Conservation (phyloP, 2,329 filamentous ascomycete species). For the Didymella pomorum region DNA sequence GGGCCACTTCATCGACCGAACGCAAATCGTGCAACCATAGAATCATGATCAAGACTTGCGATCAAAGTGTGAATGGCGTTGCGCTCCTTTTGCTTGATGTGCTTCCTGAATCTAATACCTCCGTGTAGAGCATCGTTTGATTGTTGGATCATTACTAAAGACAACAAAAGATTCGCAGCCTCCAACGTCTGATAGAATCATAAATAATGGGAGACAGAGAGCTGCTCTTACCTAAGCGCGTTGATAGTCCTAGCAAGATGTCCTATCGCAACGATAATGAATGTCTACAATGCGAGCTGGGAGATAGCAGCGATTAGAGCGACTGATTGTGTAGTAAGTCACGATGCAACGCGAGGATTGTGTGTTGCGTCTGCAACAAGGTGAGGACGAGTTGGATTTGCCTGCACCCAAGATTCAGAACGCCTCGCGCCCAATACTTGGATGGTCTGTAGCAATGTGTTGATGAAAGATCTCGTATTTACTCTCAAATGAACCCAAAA, state of each 20-base stretch:
- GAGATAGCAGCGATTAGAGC: not conserved
- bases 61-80: not conserved
- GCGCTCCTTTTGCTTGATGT: not conserved
- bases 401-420: not conserved
- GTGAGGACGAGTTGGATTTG: not conserved
- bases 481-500: slow-evolving; percentile 31
- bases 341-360: too few species aligned
- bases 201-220: too few species aligned
- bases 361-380: not conserved
- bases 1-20: slow-evolving; percentile 1
- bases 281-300: not conserved
- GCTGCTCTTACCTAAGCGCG: not conserved
- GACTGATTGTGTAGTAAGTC: too few species aligned
- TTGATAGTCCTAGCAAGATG: not conserved
- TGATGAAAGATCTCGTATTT: slow-evolving; percentile 29
- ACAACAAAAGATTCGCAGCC: not conserved
- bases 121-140: not conserved
- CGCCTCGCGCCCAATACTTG: not conserved
- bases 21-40: not conserved
- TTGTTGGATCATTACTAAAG: not conserved
- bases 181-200: not conserved
- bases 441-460: not conserved
- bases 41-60: not conserved
- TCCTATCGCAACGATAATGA: too few species aligned
- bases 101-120: not conserved